A percentile compares a stretch with the other conserved stretches of the same genome.
phyloP scores from a whole-genome alignment of 1,139 yeast species.

The Pichiaceae sp. region DNA sequence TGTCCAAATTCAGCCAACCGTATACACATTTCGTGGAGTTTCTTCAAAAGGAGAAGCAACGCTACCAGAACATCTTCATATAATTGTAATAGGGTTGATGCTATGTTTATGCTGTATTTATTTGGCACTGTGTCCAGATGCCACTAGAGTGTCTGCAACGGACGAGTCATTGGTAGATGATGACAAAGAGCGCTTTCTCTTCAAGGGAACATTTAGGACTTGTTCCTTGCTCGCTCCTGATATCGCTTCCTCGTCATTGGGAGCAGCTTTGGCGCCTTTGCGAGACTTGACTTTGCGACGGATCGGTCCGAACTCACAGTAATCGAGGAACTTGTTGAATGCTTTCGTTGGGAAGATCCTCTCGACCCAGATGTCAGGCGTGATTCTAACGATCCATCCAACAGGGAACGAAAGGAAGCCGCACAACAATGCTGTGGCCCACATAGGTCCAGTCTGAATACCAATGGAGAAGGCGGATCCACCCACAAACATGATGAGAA shows the following conservation, averaged over 20 bases:
- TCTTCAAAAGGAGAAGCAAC: slow-evolving; percentile 27
- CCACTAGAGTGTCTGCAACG: slow-evolving; percentile 1
- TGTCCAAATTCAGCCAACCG: slow-evolving; percentile 38
- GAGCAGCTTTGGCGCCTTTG: slow-evolving; percentile 17
- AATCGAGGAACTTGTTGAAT: slow-evolving; percentile 40
- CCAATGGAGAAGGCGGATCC: slow-evolving; percentile 88
- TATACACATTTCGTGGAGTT: slow-evolving; percentile 37
- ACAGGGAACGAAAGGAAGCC: slow-evolving; percentile 79
- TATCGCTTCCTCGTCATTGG: slow-evolving; percentile 3
- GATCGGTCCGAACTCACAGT: slow-evolving; percentile 28
- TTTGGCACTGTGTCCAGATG: background rate
- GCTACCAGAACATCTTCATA: slow-evolving; percentile 21
- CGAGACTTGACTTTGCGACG: slow-evolving; percentile 25
- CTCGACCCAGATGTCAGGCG: slow-evolving; percentile 77
- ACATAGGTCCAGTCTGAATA: slow-evolving; percentile 72
- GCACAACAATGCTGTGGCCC: slow-evolving; percentile 84
- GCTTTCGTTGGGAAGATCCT: slow-evolving; percentile 59
- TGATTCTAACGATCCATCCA: slow-evolving; percentile 64
- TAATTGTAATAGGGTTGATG: background rate
- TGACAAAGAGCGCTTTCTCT: slow-evolving; percentile 1
- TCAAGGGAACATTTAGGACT: background rate
- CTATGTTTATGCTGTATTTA: background rate
- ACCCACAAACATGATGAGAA: slow-evolving; percentile 91
- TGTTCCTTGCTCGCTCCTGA: slow-evolving; percentile 3
- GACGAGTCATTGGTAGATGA: slow-evolving; percentile 1